These are phyloP conservation scores for Fusarium secorum DNA, from an alignment of 2,329 filamentous ascomycete genomes.

Conservation along the genomic window DNA sequence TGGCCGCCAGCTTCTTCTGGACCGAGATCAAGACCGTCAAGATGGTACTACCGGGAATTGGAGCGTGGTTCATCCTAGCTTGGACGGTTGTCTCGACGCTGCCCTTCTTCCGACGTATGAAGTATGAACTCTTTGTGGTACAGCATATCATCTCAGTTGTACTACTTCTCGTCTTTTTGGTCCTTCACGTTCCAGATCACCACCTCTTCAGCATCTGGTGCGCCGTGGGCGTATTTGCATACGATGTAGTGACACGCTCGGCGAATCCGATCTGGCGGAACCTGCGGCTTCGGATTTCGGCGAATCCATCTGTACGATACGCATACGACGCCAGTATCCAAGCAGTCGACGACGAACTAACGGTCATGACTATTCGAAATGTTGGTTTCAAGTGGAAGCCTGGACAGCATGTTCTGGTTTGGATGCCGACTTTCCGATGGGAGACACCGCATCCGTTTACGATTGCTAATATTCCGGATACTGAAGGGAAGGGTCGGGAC, in stretches of 20 bases:
- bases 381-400: slow-evolving; percentile 36
- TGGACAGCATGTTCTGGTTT: slow-evolving; percentile 41
- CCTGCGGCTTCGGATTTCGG: slow-evolving; percentile 27
- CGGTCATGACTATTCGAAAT: slow-evolving; percentile 31
- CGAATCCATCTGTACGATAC: slow-evolving; percentile 18
- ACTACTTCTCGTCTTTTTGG: slow-evolving; percentile 30
- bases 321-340: slow-evolving; percentile 30
- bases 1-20: slow-evolving; percentile 40
- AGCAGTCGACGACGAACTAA: slow-evolving; percentile 35
- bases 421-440: slow-evolving; percentile 36
- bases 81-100: slow-evolving; percentile 40
- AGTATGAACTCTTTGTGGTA: slow-evolving; percentile 43
- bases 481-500: slow-evolving; percentile 19
- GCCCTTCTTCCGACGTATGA: slow-evolving; percentile 37
- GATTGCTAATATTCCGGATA: slow-evolving; percentile 23
- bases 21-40: slow-evolving; percentile 36
- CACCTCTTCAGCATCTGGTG: slow-evolving; percentile 43
- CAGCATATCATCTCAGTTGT: slow-evolving; percentile 40
- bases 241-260: slow-evolving; percentile 39
- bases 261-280: slow-evolving; percentile 41
- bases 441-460: slow-evolving; percentile 41
- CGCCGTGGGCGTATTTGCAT: slow-evolving; percentile 37
- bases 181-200: slow-evolving; percentile 40
- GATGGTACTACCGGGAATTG: slow-evolving; percentile 41
- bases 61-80: slow-evolving; percentile 38